A percentile compares a stretch with the other conserved stretches of the same genome.
These are phyloP conservation scores for Hemileccinum rubropunctum DNA, from an alignment of 768 basidiomycete species.

Conservation along the genomic window DNA sequence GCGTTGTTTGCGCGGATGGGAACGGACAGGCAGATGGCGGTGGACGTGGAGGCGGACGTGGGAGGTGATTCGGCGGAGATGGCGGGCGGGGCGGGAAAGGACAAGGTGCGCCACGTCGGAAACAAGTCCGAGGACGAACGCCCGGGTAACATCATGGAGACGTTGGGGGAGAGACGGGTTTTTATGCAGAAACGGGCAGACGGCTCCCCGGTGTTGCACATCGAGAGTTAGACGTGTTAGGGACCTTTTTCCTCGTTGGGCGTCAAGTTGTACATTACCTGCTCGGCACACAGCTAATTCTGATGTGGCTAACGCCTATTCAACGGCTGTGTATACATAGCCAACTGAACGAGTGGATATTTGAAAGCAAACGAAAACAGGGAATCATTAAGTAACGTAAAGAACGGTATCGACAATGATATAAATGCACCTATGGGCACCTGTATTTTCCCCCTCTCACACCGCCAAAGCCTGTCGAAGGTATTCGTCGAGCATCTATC, in stretches of 20 bases:
- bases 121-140: background rate
- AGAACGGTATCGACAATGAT: background rate
- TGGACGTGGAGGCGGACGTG: background rate
- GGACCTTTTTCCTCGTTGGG: background rate
- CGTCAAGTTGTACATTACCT: too few species aligned
- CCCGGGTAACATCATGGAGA: conserved; percentile 2
- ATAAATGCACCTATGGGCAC: background rate
- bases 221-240: background rate
- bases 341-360: background rate
- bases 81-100: background rate
- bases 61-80: background rate
- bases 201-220: conserved; percentile 19
- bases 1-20: conserved; percentile 14
- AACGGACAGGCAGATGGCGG: too few species aligned
- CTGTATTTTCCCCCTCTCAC: conserved; percentile 2
- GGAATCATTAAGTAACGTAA: background rate
- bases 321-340: background rate
- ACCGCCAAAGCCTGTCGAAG: conserved; percentile 22
- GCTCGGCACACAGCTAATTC: too few species aligned
- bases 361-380: background rate
- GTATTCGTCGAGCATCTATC: conserved; percentile 31
- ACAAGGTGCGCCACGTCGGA: background rate
- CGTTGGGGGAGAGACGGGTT: conserved; percentile 8
- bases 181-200: conserved; percentile 17
- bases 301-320: background rate